Evolutionary conservation across 2,329 filamentous ascomycete genomes (phyloP).

Genomic region (Claviceps africana): DNA sequence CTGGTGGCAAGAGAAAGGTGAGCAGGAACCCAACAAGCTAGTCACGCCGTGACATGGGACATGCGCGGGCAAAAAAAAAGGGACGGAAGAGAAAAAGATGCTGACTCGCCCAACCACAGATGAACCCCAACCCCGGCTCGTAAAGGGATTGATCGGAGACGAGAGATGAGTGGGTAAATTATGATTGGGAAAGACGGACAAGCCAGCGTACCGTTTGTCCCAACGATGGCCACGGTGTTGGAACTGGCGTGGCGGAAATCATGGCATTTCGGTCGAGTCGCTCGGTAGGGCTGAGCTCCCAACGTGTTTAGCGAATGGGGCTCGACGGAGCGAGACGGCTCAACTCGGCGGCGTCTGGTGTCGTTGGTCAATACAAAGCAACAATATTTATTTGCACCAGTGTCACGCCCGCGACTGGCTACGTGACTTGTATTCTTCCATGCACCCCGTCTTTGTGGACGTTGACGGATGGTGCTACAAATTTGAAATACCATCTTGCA

Average conservation of each 20-base stretch:
- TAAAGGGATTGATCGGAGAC: conserved; percentile 28
- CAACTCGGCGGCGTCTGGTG: conserved; percentile 27
- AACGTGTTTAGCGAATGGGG: conserved; percentile 12
- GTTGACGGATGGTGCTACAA: too few species aligned
- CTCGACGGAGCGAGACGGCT: conserved; percentile 25
- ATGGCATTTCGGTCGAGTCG: conserved; percentile 22
- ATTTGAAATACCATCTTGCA: too few species aligned
- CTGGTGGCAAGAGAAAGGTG: conserved; percentile 97
- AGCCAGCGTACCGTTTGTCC: neutral
- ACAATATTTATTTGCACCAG: conserved; percentile 16
- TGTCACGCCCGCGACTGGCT: neutral
- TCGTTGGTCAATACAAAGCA: conserved; percentile 27
- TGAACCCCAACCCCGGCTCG: conserved; percentile 75
- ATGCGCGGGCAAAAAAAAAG: neutral
- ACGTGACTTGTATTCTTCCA: neutral
- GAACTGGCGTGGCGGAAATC: conserved; percentile 18
- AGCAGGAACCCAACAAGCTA: conserved; percentile 12
- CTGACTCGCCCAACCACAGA: conserved; percentile 33
- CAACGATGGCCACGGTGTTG: neutral
- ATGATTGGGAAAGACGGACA: conserved; percentile 13
- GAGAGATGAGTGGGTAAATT: conserved; percentile 13
- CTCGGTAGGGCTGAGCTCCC: conserved; percentile 20
- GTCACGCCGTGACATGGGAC: neutral
- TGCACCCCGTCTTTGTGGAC: neutral
- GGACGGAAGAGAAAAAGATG: neutral